Conservation (phyloP, 441 rosid species). For the Erodium texanum region DNA sequence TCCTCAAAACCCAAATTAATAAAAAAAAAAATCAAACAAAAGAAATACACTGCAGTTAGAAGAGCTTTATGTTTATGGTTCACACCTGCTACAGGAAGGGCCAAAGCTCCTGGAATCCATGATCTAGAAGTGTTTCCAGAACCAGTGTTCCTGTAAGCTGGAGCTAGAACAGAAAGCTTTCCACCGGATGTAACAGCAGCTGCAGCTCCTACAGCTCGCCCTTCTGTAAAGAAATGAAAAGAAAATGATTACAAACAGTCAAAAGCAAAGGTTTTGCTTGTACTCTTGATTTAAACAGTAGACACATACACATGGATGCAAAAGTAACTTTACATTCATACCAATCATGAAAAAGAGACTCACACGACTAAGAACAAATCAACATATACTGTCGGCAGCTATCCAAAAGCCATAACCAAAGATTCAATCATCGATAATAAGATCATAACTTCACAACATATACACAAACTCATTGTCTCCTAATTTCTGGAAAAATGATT, state of each 20-base stretch:
- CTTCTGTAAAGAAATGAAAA: not conserved
- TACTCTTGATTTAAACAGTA: not conserved
- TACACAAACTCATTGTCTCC: no score
- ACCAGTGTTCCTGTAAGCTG: not conserved
- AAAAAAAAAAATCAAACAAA: no score
- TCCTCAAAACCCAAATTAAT: no score
- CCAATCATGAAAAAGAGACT: no score
- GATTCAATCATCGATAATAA: no score
- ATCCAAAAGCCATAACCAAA: no score
- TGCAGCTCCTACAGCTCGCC: not conserved
- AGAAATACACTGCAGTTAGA: no score
- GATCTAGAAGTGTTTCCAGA: slow-evolving; percentile 3
- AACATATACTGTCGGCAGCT: no score
- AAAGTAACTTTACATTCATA: slow-evolving; percentile 1
- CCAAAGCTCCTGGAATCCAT: not conserved
- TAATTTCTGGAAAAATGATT: no score
- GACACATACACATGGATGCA: not conserved
- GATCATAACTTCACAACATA: no score
- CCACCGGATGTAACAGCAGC: not conserved
- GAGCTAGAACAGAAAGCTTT: not conserved
- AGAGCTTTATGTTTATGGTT: no score
- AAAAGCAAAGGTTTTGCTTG: not conserved
- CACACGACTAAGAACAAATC: no score
- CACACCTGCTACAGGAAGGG: slow-evolving; percentile 70
- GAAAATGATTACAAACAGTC: not conserved